These are phyloP conservation scores for Boechera retrofracta DNA, from an alignment of 345 rosid species.

Conservation along the genomic window DNA sequence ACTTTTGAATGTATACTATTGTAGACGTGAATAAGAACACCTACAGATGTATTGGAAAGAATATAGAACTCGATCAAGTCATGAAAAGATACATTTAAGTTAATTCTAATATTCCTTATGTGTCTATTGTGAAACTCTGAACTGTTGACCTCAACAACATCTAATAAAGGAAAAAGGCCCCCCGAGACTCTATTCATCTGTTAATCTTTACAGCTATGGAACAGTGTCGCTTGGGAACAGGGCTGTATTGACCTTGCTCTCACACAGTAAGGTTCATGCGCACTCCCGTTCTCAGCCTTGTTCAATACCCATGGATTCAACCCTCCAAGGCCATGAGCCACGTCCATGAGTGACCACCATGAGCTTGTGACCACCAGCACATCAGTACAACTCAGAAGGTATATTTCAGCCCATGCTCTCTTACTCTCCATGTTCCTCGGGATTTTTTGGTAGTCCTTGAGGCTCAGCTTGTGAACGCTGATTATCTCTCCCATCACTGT, in stretches of 20 bases:
- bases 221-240: conserved; percentile 38
- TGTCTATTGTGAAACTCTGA: conserved; percentile 15
- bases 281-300: conserved; percentile 31
- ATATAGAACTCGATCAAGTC: conserved; percentile 24
- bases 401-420: conserved; percentile 48
- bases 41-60: conserved; percentile 14
- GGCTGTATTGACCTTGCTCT: conserved; percentile 49
- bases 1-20: conserved; percentile 35
- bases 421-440: conserved; percentile 36
- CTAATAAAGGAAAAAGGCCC: conserved; percentile 29
- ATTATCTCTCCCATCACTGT: conserved; percentile 39
- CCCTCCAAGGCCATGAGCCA: conserved; percentile 44
- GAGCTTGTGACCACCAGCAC: conserved; percentile 43
- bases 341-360: conserved; percentile 44
- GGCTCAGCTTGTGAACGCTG: conserved; percentile 46
- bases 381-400: conserved; percentile 49
- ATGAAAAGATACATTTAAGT: conserved; percentile 15
- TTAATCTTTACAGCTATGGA: conserved; percentile 39
- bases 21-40: conserved; percentile 32
- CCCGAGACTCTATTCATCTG: conserved; percentile 19
- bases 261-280: conserved; percentile 44
- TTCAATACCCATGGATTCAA: conserved; percentile 48
- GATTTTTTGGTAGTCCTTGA: conserved; percentile 33
- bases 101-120: conserved; percentile 15
- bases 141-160: conserved; percentile 33